These are phyloP conservation scores for Kluyveromyces starmeri DNA, from an alignment of 805 yeast species.

Conservation along the genomic window DNA sequence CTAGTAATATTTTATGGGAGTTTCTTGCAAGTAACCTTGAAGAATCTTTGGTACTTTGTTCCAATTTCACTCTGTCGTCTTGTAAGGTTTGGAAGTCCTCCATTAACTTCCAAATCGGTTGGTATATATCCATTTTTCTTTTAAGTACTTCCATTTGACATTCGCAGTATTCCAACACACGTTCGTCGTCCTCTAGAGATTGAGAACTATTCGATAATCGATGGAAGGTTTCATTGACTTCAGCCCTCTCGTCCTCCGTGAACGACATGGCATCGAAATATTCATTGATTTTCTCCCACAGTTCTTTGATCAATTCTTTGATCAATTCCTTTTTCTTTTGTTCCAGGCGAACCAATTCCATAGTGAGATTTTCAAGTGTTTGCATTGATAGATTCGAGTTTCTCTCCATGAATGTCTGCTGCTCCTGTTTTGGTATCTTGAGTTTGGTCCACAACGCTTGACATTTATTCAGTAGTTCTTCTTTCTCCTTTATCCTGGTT, in stretches of 20 bases:
- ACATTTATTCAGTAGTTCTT: conserved; percentile 33
- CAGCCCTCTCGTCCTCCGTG: conserved; percentile 40
- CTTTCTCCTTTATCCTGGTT: conserved; percentile 30
- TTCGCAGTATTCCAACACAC: conserved; percentile 55
- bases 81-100: conserved; percentile 46
- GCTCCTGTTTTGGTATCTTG: conserved; percentile 36
- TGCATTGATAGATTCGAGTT: conserved; percentile 41
- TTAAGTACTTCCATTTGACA: conserved; percentile 46
- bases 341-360: conserved; percentile 49
- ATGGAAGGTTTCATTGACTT: conserved; percentile 34
- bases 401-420: conserved; percentile 32
- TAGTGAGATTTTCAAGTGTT: conserved; percentile 42
- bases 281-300: conserved; percentile 48
- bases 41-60: conserved; percentile 68
- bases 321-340: conserved; percentile 54
- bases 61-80: conserved; percentile 53
- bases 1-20: conserved; percentile 66
- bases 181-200: conserved; percentile 43
- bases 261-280: conserved; percentile 58
- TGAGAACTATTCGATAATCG: conserved; percentile 9
- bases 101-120: conserved; percentile 48
- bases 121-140: conserved; percentile 39
- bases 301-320: conserved; percentile 55
- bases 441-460: conserved; percentile 47
- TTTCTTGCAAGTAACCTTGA: conserved; percentile 66